phyloP scores from a whole-genome alignment of 2,329 filamentous ascomycete species.

The Phyllosticta citribraziliensis region DNA sequence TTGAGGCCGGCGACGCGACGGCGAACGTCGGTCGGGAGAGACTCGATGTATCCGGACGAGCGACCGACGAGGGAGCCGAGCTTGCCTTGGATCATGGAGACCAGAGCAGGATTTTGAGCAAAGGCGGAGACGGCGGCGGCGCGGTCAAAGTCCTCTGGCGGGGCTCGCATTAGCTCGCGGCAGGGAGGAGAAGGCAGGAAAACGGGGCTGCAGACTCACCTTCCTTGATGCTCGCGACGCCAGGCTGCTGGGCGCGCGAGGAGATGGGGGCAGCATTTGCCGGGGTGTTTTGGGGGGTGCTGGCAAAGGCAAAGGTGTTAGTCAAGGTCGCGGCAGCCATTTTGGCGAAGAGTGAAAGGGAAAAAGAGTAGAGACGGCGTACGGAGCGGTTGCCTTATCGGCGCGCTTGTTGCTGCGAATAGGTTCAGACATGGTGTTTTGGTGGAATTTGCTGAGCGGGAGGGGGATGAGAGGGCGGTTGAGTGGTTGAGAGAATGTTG shows the following conservation, averaged over 20 bases:
- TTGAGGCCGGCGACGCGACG: constrained; percentile 91
- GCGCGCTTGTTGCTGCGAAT: constrained; percentile 59
- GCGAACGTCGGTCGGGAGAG: constrained; percentile 77
- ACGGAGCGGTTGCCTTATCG: constrained; percentile 54
- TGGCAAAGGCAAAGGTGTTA: constrained; percentile 32
- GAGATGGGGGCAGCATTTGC: constrained; percentile 93
- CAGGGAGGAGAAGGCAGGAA: constrained; percentile 9
- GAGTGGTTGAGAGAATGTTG: constrained; percentile 14
- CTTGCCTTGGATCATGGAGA: constrained; percentile 96
- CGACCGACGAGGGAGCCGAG: constrained; percentile 86
- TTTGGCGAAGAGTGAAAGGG: neutral
- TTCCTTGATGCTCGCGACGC: constrained; percentile 92
- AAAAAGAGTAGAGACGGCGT: constrained; percentile 30
- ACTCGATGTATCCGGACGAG: constrained; percentile 97
- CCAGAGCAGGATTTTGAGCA: constrained; percentile 86
- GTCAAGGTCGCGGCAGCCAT: constrained; percentile 8
- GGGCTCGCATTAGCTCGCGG: constrained; percentile 27
- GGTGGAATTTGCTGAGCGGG: constrained; percentile 17
- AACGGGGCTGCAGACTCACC: constrained; percentile 48
- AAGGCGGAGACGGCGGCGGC: constrained; percentile 83
- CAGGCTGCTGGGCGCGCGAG: constrained; percentile 91
- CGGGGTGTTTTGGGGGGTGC: constrained; percentile 97
- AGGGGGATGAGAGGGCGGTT: constrained; percentile 12
- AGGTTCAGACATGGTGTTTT: constrained; percentile 52
- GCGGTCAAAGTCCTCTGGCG: constrained; percentile 78